phyloP scores from a whole-genome alignment of 768 basidiomycete species.

The Agrocybe pediades region DNA sequence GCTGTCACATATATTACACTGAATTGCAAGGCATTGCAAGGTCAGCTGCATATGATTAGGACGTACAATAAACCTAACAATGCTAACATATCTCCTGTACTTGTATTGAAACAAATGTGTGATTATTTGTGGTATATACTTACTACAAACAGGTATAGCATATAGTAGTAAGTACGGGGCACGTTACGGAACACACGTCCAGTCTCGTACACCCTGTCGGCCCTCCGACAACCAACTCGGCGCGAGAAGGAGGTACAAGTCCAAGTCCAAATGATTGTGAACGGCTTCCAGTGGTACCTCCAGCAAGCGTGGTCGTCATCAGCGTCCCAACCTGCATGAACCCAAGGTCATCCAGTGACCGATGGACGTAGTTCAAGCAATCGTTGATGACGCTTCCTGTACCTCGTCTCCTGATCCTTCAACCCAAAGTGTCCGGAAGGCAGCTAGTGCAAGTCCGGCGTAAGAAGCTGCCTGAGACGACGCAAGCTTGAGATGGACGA shows the following conservation, averaged over 20 bases:
- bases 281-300: constrained; percentile 98
- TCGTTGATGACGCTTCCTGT: constrained; percentile 98
- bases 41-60: no score
- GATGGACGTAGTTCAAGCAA: constrained; percentile 88
- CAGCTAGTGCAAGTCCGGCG: constrained; percentile 95
- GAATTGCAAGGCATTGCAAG: no score
- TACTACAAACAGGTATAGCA: no score
- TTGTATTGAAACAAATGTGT: no score
- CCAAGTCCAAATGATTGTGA: constrained; percentile 97
- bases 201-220: constrained; percentile 97
- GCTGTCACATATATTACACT: no score
- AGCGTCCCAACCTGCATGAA: constrained; percentile 99
- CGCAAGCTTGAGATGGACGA: no score
- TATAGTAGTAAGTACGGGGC: no score
- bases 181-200: constrained; percentile 98
- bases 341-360: constrained; percentile 85
- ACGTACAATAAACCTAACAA: no score
- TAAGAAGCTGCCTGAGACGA: constrained; percentile 86
- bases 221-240: constrained; percentile 97
- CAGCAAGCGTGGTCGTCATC: constrained; percentile 94
- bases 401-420: constrained; percentile 96
- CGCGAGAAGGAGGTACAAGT: constrained; percentile 95
- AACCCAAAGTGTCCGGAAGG: constrained; percentile 92
- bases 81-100: no score
- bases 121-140: no score